Percentiles rank a stretch among this genome's conserved stretches.
phyloP scores from a whole-genome alignment of 257 asterid species.

The Avicennia marina region DNA sequence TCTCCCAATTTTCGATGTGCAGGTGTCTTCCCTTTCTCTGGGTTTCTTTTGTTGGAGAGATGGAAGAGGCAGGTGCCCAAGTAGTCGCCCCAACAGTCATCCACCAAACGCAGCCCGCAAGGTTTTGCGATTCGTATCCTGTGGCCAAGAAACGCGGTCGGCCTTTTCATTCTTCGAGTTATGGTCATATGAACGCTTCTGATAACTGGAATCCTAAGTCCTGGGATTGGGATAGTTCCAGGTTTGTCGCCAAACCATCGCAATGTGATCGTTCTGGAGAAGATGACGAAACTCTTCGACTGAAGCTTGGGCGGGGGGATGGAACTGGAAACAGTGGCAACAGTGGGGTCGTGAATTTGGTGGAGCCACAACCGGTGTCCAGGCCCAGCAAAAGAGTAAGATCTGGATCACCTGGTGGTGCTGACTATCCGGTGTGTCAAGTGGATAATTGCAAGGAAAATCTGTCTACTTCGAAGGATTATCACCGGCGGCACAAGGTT shows the following conservation, averaged over 20 bases:
- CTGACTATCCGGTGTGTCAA: conserved; percentile 70
- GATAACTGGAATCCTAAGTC: conserved; percentile 40
- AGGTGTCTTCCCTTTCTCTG: no score
- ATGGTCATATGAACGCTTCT: conserved; percentile 19
- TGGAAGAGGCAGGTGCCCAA: conserved; percentile 46
- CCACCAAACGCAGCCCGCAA: conserved; percentile 28
- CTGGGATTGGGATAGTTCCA: conserved; percentile 59
- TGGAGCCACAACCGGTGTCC: conserved; percentile 33
- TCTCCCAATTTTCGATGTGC: no score
- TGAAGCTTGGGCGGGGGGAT: no score
- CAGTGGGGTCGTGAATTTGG: conserved; percentile 22
- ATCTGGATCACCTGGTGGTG: conserved; percentile 66
- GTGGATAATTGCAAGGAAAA: conserved; percentile 80
- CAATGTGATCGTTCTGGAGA: no score
- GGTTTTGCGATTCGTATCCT: conserved; percentile 26
- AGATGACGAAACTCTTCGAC: no score
- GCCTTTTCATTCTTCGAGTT: conserved; percentile 22
- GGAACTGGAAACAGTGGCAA: conserved; percentile 22
- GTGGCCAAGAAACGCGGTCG: conserved; percentile 41
- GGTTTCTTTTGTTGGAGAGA: not conserved
- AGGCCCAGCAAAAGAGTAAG: conserved; percentile 71
- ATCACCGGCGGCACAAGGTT: conserved; percentile 91
- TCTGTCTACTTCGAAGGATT: conserved; percentile 70
- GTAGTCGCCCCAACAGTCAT: conserved; percentile 41
- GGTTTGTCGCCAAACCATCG: conserved; percentile 41